Evolutionary conservation across 345 rosid species (phyloP).

Genomic region (Brassica carinata): DNA sequence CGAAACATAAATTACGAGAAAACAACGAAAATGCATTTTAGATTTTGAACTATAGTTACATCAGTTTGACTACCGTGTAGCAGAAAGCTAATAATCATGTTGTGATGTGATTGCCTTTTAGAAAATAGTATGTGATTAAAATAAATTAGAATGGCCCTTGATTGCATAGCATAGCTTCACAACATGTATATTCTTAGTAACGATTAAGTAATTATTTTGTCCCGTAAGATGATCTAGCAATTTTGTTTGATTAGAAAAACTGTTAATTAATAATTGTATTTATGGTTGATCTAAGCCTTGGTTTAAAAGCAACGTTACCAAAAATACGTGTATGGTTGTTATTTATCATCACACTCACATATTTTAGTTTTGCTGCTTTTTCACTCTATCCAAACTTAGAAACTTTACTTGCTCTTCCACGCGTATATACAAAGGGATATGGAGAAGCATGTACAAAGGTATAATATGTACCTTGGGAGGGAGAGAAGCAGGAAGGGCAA

Average conservation of each 20-base stretch:
- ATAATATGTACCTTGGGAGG: constrained; percentile 69
- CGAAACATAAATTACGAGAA: not conserved
- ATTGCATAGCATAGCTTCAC: not conserved
- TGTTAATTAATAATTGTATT: not conserved
- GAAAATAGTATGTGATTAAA: not conserved
- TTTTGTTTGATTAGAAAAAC: not conserved
- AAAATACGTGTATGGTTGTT: constrained; percentile 18
- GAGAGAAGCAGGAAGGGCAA: constrained; percentile 65
- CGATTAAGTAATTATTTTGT: not conserved
- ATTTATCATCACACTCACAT: constrained; percentile 12
- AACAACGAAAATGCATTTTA: not conserved
- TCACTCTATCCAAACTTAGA: constrained; percentile 31
- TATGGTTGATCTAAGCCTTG: constrained; percentile 28
- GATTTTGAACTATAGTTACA: not conserved
- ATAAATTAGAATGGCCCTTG: not conserved
- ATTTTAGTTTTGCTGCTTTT: constrained; percentile 20
- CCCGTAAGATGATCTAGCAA: not conserved
- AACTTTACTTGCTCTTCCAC: constrained; percentile 9
- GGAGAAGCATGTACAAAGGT: not conserved
- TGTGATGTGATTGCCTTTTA: not conserved
- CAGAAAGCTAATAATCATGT: not conserved
- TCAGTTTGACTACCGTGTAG: not conserved
- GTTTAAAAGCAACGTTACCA: constrained; percentile 43
- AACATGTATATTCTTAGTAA: no score
- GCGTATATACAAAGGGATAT: not conserved